A percentile compares a stretch with the other conserved stretches of the same genome.
Evolutionary conservation across 768 basidiomycete genomes (phyloP).

Genomic region (Tricholoma terreum): DNA sequence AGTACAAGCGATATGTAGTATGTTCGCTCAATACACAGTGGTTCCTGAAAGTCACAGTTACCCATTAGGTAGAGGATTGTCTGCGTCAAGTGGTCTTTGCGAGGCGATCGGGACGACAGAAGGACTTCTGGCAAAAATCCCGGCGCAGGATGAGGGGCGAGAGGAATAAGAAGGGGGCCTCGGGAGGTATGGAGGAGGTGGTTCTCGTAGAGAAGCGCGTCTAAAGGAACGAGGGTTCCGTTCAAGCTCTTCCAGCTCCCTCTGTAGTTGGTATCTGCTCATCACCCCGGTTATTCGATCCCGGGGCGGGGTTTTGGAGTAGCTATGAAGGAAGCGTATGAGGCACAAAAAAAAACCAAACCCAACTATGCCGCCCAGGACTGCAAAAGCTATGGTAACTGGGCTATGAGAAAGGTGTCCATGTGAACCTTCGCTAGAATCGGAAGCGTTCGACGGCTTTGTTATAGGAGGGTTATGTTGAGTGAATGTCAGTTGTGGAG

Average conservation of each 20-base stretch:
- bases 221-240: slow-evolving; percentile 31
- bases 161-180: slow-evolving; percentile 43
- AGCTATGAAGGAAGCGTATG: slow-evolving; percentile 42
- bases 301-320: slow-evolving; percentile 40
- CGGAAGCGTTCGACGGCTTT: slow-evolving; percentile 7
- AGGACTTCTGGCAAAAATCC: slow-evolving; percentile 9
- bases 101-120: slow-evolving; percentile 11
- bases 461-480: slow-evolving; percentile 3
- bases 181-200: slow-evolving; percentile 53
- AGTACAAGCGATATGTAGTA: not conserved
- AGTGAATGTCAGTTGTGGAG: not conserved
- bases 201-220: slow-evolving; percentile 32
- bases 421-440: slow-evolving; percentile 7
- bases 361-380: slow-evolving; percentile 40
- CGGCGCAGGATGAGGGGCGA: slow-evolving; percentile 15
- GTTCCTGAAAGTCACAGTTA: not conserved
- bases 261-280: slow-evolving; percentile 44
- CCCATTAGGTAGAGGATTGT: slow-evolving; percentile 2
- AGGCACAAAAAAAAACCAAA: slow-evolving; percentile 33
- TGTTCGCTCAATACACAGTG: not conserved
- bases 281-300: slow-evolving; percentile 43
- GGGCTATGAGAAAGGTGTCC: slow-evolving; percentile 24
- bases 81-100: not conserved
- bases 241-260: slow-evolving; percentile 49
- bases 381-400: slow-evolving; percentile 43